Base-by-base conservation (phyloP, 805 yeast genomes). In the Starmerella cellae region DNA sequence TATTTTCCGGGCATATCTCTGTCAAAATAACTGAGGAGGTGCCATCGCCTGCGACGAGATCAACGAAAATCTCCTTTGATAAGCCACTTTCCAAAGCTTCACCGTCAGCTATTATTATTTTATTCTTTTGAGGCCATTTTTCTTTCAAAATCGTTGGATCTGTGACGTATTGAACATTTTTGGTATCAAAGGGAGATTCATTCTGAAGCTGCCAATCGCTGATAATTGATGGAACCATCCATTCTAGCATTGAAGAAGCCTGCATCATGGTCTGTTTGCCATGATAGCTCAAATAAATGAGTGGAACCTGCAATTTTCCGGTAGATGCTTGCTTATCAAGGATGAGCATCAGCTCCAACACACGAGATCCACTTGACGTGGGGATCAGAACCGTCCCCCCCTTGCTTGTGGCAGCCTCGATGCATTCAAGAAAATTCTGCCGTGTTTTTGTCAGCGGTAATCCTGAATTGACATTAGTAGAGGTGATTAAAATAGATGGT, bases 211-310 rank as follows among this genome's bases (percentile, higher is more conserved):
- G 94, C 88, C 95, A 85, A 36, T 76, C 80, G 52, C 81, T 79
- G 21, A 82, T 72, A n/a, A 85, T 70, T n/a, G 78, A 70, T 0
- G 88, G 73, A 0, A 94, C 77, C 85, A 91, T 80, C 97, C 97
- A 91, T 63, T 91, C 98, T 23, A 88, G 63, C 79, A 91, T 81
- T 43, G 85, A 80, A 13, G 83, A 74, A 0, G 96, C 95, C 56
- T 81, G 83, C 21, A 79, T 71, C 43, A 91, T 60, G 3, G 79
- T 70, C 54, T 88, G 76, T 3, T 84, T 74, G 21, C 91, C 93
- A 0, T 85, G 77, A 53, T 75, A 77, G 3, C 94, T 75, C n/a
- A 82, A 62, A 44, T 84, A 68, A 27, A 82, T 65, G 9, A 91
- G 76, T 0, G 95, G 95, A 11, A 77, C 71, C 43, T 46, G 53